Base-by-base conservation (phyloP, 2,329 filamentous ascomycete genomes). In the Botrytis hyacinthi region DNA sequence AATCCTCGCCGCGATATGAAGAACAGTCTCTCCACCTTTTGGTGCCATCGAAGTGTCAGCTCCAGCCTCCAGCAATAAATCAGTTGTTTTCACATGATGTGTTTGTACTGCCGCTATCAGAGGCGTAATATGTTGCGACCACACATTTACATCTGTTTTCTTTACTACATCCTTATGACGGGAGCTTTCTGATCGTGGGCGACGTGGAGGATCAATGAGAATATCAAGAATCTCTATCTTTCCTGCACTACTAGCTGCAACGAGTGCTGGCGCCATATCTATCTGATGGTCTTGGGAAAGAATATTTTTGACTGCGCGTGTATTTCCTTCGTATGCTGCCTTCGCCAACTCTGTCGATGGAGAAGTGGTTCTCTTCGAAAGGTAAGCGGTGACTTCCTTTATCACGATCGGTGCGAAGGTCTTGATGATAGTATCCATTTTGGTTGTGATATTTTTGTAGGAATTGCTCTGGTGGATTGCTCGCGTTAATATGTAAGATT, bases 101-200 rank as follows among this genome's bases (percentile, higher is more conserved):
- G 75, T 74, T 59, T 75, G 74, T 18, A 78, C 76, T 3, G 76
- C 76, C 18, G 75, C 75, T 16, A 75, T 62, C 22, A 78, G 40
- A 14, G 76, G 76, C 4, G 76, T 78, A 12, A 66, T 74, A 22
- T 74, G 66, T 16, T 67, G 63, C 4, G 74, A 63, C 74, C 74
- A 76, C 7, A 74, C 70, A 54, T 77, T 75, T 12, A 76, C 61
- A 10, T 74, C 61, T 4, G 66, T 71, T 20, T 54, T 40, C 14
- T 70, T 70, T 29, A 46, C 29, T 4, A 65, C 37, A 35, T 75
- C 71, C 18, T 51, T 68, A 26, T 71, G 59, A 1, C 51, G 61
- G 20, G 73, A 63, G 26, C 60, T 57, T 29, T 61, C 63, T 16
- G 67, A 60, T 63, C 42, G 42, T 46, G 63, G 60, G 26, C 51